Conservation (phyloP, 768 basidiomycete genomes). For the Hygrophorus russula region DNA sequence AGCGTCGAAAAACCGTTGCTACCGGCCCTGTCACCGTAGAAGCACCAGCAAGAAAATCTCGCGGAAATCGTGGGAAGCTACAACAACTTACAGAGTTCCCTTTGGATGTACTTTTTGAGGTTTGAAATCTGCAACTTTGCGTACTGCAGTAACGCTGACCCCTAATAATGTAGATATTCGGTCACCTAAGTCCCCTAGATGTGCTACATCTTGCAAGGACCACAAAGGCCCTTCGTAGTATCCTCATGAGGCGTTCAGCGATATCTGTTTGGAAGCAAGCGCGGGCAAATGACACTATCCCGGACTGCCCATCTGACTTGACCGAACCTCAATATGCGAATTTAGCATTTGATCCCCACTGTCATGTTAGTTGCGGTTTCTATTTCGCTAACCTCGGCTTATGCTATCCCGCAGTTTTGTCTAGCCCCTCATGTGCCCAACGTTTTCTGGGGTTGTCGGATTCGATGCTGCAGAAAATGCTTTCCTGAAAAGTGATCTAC, state of each 20-base stretch:
- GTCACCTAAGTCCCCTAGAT: conserved; percentile 38
- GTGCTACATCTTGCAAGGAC: conserved; percentile 39
- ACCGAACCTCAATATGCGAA: conserved; percentile 40
- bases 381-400: not conserved
- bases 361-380: conserved; percentile 22
- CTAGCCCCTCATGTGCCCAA: conserved; percentile 4
- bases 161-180: conserved; percentile 35
- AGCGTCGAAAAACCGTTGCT: not conserved
- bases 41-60: not conserved
- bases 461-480: conserved; percentile 13
- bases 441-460: conserved; percentile 9
- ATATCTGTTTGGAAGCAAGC: conserved; percentile 39
- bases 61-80: conserved; percentile 1
- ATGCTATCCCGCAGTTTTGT: conserved; percentile 3
- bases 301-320: conserved; percentile 36
- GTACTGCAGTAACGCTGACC: not conserved
- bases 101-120: conserved; percentile 7
- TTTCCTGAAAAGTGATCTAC: conserved; percentile 7
- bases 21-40: not conserved
- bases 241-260: conserved; percentile 36
- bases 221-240: conserved; percentile 34
- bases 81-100: conserved; percentile 4
- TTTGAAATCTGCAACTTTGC: not conserved
- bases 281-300: conserved; percentile 28
- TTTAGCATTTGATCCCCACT: conserved; percentile 39